These are phyloP conservation scores for Termitomyces sp. DNA, from an alignment of 768 basidiomycete genomes.

Conservation along the genomic window DNA sequence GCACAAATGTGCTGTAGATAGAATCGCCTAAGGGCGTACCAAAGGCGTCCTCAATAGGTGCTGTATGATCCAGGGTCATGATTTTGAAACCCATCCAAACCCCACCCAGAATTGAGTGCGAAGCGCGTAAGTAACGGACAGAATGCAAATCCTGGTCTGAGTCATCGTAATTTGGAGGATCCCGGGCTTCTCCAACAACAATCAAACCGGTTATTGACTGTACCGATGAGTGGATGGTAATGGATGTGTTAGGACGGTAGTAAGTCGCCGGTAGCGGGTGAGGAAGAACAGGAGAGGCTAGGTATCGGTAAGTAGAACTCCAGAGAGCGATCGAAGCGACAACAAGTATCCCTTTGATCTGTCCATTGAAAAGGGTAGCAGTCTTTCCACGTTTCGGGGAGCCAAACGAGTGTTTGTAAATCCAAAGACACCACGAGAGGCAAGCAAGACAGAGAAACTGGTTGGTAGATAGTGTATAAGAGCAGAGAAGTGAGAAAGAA, in stretches of 20 bases:
- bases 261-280: slow-evolving; percentile 47
- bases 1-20: slow-evolving; percentile 76
- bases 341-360: slow-evolving; percentile 21
- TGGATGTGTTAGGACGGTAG: slow-evolving; percentile 43
- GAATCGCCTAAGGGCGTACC: slow-evolving; percentile 63
- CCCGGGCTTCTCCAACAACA: slow-evolving; percentile 69
- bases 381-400: slow-evolving; percentile 15
- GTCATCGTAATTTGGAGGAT: slow-evolving; percentile 25
- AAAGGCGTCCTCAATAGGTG: slow-evolving; percentile 42
- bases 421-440: slow-evolving; percentile 23
- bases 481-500: not conserved
- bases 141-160: slow-evolving; percentile 37
- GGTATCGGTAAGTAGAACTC: slow-evolving; percentile 25
- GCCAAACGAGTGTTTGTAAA: slow-evolving; percentile 14
- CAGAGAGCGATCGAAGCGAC: slow-evolving; percentile 28
- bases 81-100: slow-evolving; percentile 68
- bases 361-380: slow-evolving; percentile 11
- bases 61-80: slow-evolving; percentile 32
- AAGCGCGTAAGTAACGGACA: slow-evolving; percentile 55
- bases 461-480: not conserved
- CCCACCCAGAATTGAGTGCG: slow-evolving; percentile 64
- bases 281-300: slow-evolving; percentile 53
- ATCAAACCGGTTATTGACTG: slow-evolving; percentile 77
- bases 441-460: slow-evolving; percentile 28
- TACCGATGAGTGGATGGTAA: slow-evolving; percentile 63